Base-by-base conservation (phyloP, 2,329 filamentous ascomycete genomes). In the Tetracladium maxilliforme region DNA sequence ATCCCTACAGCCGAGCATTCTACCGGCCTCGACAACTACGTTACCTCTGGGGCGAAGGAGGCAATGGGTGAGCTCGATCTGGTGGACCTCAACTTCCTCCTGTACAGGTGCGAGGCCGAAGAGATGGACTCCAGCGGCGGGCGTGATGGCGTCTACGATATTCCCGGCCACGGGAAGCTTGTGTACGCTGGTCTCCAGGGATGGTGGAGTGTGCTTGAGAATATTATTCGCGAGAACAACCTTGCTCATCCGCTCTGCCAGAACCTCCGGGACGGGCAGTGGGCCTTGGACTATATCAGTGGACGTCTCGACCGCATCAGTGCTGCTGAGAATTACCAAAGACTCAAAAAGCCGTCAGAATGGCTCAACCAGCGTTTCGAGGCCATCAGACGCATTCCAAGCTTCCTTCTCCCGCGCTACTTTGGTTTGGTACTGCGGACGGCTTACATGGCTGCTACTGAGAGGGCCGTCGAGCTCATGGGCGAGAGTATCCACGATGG, bases 111-210 rank as follows among this genome's bases (percentile, higher is more conserved):
- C 36, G 86, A 95, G 32, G 71, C 83, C 4, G 90, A 98, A 48
- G 92, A 81, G 49, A 68, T 70, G 23, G 83, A 90, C 37, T 70
- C 68, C 6, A 93, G 79, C 34, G 66, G 64, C 25, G 82, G 83
- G 4, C 64, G 68, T 31, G 82, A 94, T 45, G 87, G 90, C n/a
- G 74, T 75, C 7, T 98, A 95, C 52, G 68, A 74, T 26, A 77
- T 98, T 34, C 90, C 90, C 2, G 74, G 75, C 2, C 61, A 84
- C 43, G 87, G 86, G 3, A 72, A 78, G 30, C 64, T 94, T 21
- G 81, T 94, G 3, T 98, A 95, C 48, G 87, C 87, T 31, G 90
- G 90, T 32, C 63, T 98, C n/a, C 90, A 98, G 48, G 92, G 92
- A 19, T 98, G 90, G 87, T 93, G 87, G 84, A 94, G 84, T 45